Evolutionary conservation across 495 filamentous ascomycete species (phyloP).

Genomic region (Terfezia boudieri): DNA sequence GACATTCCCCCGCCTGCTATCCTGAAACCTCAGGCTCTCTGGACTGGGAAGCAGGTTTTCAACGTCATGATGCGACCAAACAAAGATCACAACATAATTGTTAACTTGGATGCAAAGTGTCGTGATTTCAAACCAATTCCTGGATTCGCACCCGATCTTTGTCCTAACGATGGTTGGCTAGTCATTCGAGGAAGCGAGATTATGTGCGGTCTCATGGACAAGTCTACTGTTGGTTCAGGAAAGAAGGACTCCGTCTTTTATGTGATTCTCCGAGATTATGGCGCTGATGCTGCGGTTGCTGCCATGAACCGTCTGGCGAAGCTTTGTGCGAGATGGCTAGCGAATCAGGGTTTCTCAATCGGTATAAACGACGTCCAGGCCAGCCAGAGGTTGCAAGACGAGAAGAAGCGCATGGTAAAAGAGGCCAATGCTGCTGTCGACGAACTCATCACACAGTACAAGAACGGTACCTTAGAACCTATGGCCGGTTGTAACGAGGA

Average conservation of each 20-base stretch:
- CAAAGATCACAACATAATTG: constrained; percentile 48
- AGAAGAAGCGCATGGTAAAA: constrained; percentile 54
- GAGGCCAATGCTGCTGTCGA: constrained; percentile 65
- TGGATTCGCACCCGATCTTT: constrained; percentile 44
- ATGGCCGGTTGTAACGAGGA: constrained; percentile 74
- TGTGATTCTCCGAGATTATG: constrained; percentile 82
- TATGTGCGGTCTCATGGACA: constrained; percentile 98
- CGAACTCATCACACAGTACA: constrained; percentile 60
- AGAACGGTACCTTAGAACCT: constrained; percentile 54
- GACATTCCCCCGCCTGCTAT: constrained; percentile 73
- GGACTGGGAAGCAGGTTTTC: constrained; percentile 97
- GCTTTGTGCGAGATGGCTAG: constrained; percentile 68
- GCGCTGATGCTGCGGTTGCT: constrained; percentile 63
- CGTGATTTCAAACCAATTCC: constrained; percentile 45
- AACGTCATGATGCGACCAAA: constrained; percentile 89
- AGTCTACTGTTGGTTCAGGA: constrained; percentile 78
- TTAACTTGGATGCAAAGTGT: constrained; percentile 86
- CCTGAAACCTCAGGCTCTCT: constrained; percentile 64
- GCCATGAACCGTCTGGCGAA: constrained; percentile 91
- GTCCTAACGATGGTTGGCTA: constrained; percentile 64
- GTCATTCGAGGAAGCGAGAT: constrained; percentile 90
- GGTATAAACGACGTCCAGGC: constrained; percentile 89
- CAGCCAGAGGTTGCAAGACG: constrained; percentile 36
- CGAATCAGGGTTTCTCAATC: constrained; percentile 85
- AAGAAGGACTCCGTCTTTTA: constrained; percentile 98